Conservation (phyloP, 805 yeast genomes). For the Barnettozyma pratensis region DNA sequence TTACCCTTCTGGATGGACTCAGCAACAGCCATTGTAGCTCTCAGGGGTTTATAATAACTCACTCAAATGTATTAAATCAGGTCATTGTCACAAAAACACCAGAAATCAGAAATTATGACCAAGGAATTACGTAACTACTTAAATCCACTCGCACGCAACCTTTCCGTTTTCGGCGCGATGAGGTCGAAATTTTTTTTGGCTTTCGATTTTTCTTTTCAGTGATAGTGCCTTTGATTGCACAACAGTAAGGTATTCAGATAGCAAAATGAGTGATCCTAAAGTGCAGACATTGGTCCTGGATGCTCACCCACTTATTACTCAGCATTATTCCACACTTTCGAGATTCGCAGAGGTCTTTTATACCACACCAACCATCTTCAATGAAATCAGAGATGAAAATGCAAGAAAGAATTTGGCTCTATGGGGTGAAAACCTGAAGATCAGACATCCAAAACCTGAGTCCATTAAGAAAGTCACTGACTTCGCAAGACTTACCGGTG, state of each 20-base stretch:
- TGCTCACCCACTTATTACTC: constrained; percentile 93
- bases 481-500: constrained; percentile 89
- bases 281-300: constrained; percentile 61
- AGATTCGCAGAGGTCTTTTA: constrained; percentile 65
- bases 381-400: constrained; percentile 81
- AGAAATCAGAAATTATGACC: too few species aligned
- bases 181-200: constrained; percentile 3
- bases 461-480: constrained; percentile 60
- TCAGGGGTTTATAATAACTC: too few species aligned
- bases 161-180: constrained; percentile 7
- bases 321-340: constrained; percentile 67
- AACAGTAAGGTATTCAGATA: neutral
- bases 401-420: constrained; percentile 73
- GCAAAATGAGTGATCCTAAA: constrained; percentile 4
- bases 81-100: neutral
- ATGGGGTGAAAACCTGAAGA: constrained; percentile 69
- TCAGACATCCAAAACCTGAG: constrained; percentile 72
- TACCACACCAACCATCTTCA: constrained; percentile 88
- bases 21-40: constrained; percentile 28
- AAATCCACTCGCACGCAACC: neutral
- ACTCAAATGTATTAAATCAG: neutral
- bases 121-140: neutral
- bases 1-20: constrained; percentile 33
- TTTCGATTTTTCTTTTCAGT: neutral
- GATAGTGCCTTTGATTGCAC: neutral